Conservation (phyloP, 2,329 filamentous ascomycete genomes). For the Aspergillus neoniger region DNA sequence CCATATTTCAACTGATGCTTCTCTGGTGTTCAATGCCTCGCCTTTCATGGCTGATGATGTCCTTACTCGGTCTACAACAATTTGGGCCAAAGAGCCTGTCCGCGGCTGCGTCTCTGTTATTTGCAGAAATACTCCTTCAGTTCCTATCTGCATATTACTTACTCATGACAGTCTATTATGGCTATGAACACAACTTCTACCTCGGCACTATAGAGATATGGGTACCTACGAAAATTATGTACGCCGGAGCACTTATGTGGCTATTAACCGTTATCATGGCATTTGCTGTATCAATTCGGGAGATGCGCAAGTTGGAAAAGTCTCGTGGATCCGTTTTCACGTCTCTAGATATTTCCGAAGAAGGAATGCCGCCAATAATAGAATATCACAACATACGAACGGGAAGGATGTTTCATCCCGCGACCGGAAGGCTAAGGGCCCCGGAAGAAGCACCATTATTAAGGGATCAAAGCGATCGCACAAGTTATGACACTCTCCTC, state of each 20-base stretch:
- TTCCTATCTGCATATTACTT: conserved; percentile 4
- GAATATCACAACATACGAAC: background rate
- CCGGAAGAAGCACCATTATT: background rate
- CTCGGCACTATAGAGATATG: background rate
- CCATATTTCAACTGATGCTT: conserved; percentile 1
- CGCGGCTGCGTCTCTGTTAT: background rate
- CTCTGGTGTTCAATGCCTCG: conserved; percentile 9
- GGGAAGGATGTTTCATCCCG: background rate
- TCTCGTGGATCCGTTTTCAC: background rate
- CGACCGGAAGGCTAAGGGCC: background rate
- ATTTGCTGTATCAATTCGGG: background rate
- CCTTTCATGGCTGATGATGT: background rate
- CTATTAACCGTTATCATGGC: background rate
- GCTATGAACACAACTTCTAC: conserved; percentile 8
- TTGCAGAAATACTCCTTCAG: conserved; percentile 7
- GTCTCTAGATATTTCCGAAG: background rate
- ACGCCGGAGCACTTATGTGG: conserved; percentile 8
- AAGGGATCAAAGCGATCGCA: background rate
- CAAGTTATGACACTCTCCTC: background rate
- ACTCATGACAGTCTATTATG: conserved; percentile 8
- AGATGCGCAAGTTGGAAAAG: background rate
- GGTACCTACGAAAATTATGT: background rate
- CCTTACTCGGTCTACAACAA: background rate
- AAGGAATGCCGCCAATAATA: background rate
- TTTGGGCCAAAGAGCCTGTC: background rate